Conservation (phyloP, 2,329 filamentous ascomycete species). For the Diaporthe vexans region DNA sequence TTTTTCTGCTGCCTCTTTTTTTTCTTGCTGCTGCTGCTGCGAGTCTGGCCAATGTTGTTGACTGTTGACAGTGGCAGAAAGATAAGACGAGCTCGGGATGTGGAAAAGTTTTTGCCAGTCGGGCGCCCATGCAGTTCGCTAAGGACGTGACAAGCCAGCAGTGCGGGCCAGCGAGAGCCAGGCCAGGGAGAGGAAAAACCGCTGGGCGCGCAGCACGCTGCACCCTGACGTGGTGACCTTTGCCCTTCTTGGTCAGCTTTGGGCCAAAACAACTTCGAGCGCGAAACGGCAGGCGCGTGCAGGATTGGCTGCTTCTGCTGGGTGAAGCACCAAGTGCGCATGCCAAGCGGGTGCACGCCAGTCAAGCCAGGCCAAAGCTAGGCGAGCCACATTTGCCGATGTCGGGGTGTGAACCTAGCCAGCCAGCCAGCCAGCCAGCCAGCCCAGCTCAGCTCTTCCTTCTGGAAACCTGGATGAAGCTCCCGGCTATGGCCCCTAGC, state of each 20-base stretch:
- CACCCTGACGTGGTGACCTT: conserved; percentile 24
- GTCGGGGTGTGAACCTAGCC: conserved; percentile 35
- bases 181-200: conserved; percentile 12
- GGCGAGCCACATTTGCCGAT: conserved; percentile 5
- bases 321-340: conserved; percentile 30
- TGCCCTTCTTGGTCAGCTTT: conserved; percentile 15
- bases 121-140: conserved; percentile 35
- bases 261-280: conserved; percentile 32
- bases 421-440: not conserved
- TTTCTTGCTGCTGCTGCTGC: not conserved
- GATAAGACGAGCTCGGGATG: conserved; percentile 26
- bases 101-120: conserved; percentile 27
- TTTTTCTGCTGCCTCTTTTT: not conserved
- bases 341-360: conserved; percentile 16
- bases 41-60: conserved; percentile 25
- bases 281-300: conserved; percentile 36
- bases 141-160: conserved; percentile 16
- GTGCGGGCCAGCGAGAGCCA: not conserved
- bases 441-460: conserved; percentile 1
- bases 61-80: conserved; percentile 19
- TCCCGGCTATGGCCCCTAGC: conserved; percentile 16
- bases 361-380: not conserved
- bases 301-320: conserved; percentile 35
- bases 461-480: conserved; percentile 28
- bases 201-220: not conserved